A percentile compares a stretch with the other conserved stretches of the same genome.
Evolutionary conservation across 371 early-diverging fungal species (phyloP).

Genomic region (Blakeslea trispora): DNA sequence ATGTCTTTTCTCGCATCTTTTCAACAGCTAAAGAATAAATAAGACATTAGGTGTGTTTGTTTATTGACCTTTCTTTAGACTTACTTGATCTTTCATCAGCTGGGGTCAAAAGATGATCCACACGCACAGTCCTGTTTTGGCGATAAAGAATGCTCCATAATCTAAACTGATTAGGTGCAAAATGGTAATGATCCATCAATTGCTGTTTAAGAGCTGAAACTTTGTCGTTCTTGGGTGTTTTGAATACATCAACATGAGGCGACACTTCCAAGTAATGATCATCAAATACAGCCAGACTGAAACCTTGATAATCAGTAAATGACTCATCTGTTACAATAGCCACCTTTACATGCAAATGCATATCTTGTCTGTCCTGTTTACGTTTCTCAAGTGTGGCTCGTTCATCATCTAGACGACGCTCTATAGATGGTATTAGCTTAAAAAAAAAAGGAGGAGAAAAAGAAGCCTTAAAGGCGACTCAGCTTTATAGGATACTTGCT

Average conservation of each 20-base stretch:
- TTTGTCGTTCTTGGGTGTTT: conserved; percentile 61
- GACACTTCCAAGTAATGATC: conserved; percentile 41
- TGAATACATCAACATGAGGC: conserved; percentile 42
- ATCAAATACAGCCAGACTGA: conserved; percentile 79
- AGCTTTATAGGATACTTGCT: conserved; percentile 32
- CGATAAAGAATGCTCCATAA: conserved; percentile 85
- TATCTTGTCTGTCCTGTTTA: conserved; percentile 70
- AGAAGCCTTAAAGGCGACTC: not conserved
- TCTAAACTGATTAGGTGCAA: conserved; percentile 63
- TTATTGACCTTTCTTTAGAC: not conserved
- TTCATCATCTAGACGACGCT: conserved; percentile 64
- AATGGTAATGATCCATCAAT: conserved; percentile 52
- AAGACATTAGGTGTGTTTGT: too few relatives aligned
- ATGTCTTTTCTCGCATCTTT: conserved; percentile 29
- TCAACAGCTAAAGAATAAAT: conserved; percentile 32
- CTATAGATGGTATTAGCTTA: conserved; percentile 29
- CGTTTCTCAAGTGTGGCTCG: conserved; percentile 53
- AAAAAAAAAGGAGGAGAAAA: conserved; percentile 1
- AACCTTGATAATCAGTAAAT: conserved; percentile 74
- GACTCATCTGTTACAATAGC: conserved; percentile 66
- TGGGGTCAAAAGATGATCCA: conserved; percentile 65
- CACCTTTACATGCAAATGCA: conserved; percentile 66
- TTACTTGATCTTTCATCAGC: conserved; percentile 48
- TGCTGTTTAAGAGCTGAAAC: conserved; percentile 56
- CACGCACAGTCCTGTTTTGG: conserved; percentile 84